Base-by-base conservation (phyloP, 1,284 basidiomycete species). In the Puccinia polysora region DNA sequence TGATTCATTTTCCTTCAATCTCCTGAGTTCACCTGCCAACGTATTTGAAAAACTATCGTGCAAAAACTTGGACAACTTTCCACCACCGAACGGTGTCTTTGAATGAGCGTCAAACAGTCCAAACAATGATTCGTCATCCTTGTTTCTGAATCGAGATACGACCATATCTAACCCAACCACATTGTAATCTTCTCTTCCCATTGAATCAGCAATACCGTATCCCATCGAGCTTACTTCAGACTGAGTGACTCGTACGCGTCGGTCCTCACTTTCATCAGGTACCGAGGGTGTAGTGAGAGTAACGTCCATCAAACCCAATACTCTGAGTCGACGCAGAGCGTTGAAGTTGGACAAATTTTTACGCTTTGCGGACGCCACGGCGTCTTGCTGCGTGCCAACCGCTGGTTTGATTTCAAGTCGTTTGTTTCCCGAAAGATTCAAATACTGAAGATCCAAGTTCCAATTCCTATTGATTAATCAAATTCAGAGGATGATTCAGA, bases 231-330 rank as follows among this genome's bases (percentile, higher is more conserved):
- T 91, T 74, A 97, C 88, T 65, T 91, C 89, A 2, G 91, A 92
- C 55, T 88, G 84, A 5, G 94, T 95, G 0, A 93, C 96, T 56
- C 96, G 88, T 4, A 98, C 88, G 7, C 96, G 89, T 34, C 92
- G 87, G 70, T 94, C 89, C 73, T 94, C 91, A 74, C 83, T 88
- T 80, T 97, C 94, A 79, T 97, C 95, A 0, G 93, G 93, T 32
- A 95, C 84, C 60, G 87, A 87, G 4, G 83, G 87, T 79, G 88
- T 88, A 53, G 89, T 88, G 52, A 94, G 88, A 2, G 94, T 97
- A 74, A 98, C 92, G 80, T 98, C 96, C 90, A 98, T 99, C 43
- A 99, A 84, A 47, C 96, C 95, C 1, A 99, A 85, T 23, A 96
- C 87, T 43, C 89, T 88, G 52, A 99, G 83, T 76, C 90, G 86